Evolutionary conservation across 1,284 basidiomycete genomes (phyloP).

Genomic region (Sparassis latifolia): DNA sequence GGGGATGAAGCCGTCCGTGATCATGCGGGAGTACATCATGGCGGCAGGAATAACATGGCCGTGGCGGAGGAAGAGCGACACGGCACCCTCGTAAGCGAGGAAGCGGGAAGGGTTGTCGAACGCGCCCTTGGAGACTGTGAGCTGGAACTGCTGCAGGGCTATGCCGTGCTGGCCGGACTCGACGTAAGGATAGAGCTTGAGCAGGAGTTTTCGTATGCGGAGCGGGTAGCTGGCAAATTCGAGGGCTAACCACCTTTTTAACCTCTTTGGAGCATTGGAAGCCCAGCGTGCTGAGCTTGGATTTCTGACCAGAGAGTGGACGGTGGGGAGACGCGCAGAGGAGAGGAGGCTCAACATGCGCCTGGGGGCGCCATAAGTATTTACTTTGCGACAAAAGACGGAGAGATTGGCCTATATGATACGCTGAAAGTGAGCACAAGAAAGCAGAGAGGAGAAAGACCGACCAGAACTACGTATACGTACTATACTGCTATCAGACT

Average conservation of each 20-base stretch:
- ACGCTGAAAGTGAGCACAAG: not conserved
- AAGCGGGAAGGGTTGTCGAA: conserved; percentile 16
- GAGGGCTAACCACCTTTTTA: no score
- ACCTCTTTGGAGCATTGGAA: no score
- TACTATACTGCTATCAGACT: no score
- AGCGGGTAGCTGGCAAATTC: not conserved
- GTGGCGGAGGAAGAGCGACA: conserved; percentile 30
- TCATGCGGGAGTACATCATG: conserved; percentile 36
- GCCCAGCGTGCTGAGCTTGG: no score
- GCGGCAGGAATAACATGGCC: conserved; percentile 31
- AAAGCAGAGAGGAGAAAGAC: not conserved
- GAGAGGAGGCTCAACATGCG: not conserved
- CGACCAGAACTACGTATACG: no score
- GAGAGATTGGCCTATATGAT: not conserved
- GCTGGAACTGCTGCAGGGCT: conserved; percentile 13
- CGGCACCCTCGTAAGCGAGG: conserved; percentile 25
- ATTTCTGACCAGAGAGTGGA: no score
- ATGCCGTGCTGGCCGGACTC: conserved; percentile 4
- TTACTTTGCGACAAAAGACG: not conserved
- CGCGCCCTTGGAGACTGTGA: conserved; percentile 2
- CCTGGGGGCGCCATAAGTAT: not conserved
- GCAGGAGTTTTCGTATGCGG: not conserved
- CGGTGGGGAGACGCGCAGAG: no score
- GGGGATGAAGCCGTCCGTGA: conserved; percentile 31
- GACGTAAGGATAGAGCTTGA: conserved; percentile 3